A percentile compares a stretch with the other conserved stretches of the same genome.
Evolutionary conservation across 129 eudicot species (phyloP).

Genomic region (Chrysanthemum lavandulifolium): DNA sequence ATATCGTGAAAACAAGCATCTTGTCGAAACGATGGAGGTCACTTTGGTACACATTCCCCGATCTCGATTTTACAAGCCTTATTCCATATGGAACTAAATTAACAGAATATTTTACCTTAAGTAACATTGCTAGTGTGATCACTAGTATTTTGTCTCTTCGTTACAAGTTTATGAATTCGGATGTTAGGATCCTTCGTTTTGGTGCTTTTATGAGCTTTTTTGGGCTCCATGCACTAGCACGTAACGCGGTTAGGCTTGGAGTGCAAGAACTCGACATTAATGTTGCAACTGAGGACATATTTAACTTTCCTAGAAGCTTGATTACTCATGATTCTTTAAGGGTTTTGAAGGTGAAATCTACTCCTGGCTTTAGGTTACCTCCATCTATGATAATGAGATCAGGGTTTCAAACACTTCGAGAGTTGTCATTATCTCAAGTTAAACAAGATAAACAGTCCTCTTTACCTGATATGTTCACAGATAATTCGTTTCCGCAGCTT

Average conservation of each 20-base stretch:
- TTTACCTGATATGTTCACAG: slow-evolving; percentile 45
- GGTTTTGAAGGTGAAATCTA: slow-evolving; percentile 47
- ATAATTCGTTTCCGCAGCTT: slow-evolving; percentile 53
- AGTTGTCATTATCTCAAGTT: slow-evolving; percentile 44
- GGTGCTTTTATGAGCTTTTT: slow-evolving; percentile 46
- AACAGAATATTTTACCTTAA: slow-evolving; percentile 2
- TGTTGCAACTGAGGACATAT: slow-evolving; percentile 52
- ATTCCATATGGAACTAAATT: not conserved
- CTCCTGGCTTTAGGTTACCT: slow-evolving; percentile 56
- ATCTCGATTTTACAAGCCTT: slow-evolving; percentile 69
- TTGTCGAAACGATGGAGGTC: slow-evolving; percentile 61
- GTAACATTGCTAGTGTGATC: slow-evolving; percentile 29
- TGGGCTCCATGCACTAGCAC: slow-evolving; percentile 43
- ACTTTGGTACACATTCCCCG: slow-evolving; percentile 70
- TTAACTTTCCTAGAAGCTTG: slow-evolving; percentile 63
- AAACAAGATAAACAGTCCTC: slow-evolving; percentile 37
- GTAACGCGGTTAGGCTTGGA: slow-evolving; percentile 45
- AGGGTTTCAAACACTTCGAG: slow-evolving; percentile 52
- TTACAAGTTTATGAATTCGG: slow-evolving; percentile 36
- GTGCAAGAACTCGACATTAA: slow-evolving; percentile 73
- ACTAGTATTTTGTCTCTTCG: slow-evolving; percentile 40
- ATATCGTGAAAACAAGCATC: slow-evolving; percentile 48
- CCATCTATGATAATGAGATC: slow-evolving; percentile 46
- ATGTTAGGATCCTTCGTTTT: slow-evolving; percentile 49
- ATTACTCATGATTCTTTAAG: slow-evolving; percentile 32